Base-by-base conservation (phyloP, 2,329 filamentous ascomycete species). In the Botryotinia calthae region DNA sequence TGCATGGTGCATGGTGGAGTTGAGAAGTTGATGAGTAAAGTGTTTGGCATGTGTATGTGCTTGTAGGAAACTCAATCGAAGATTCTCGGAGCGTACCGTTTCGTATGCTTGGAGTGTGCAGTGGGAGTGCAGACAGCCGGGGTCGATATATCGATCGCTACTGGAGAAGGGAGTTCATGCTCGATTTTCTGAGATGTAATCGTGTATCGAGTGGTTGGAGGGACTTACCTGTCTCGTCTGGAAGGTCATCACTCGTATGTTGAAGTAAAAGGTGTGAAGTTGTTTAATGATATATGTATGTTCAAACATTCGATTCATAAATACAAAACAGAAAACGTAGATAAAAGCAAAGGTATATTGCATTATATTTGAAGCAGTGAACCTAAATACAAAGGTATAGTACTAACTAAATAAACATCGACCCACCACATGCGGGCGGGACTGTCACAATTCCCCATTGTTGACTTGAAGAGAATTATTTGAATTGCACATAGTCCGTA, bases 131-230 rank as follows among this genome's bases (percentile, higher is more conserved):
- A 25, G 46, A 5, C 1, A 48, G 46, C 20, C 4, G 44, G 20
- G 7, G 44, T 10, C 22, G 46, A 25, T 48, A 10, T 48, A 48
- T 25, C 9, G 0, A 10, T 4, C 4, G 9, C 9, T 48, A 22
- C 9, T 48, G 46, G 9, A 2, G 46, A 25, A 48, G 25, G 25
- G 46, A 25, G 12, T 25, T 25, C 46, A 22, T 4, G 46, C 46
- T 48, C 3, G 22, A 48, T 22, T 25, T 25, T 48, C 4, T 25
- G 9, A 6, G 8, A 4, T 48, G 46, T 2, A 5, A 10, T 48
- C 1, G 0, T 37, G 1, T 48, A 25, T n/a, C 22, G 46, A 51
- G 22, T 25, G 22, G 5, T 25, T 14, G 0, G 9, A 2, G 10
- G 0, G 22, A 8, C 2, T 51, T 12, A 51, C 10, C 46, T 51